Percentiles rank a stretch among this genome's conserved stretches.
Evolutionary conservation across 805 yeast genomes (phyloP).

Genomic region (Yarrowia sp.): DNA sequence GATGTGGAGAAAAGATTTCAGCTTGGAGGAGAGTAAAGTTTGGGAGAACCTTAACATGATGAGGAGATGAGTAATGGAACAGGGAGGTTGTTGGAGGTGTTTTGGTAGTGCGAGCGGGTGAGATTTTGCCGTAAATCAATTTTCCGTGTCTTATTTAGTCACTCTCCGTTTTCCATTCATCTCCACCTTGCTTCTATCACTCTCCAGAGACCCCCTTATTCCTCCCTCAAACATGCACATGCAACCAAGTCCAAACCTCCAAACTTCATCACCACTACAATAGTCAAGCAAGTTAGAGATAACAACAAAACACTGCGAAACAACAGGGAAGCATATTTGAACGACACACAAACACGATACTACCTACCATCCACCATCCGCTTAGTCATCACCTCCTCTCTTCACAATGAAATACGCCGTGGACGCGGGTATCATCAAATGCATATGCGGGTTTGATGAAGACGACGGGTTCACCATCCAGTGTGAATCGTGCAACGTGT

Average conservation of each 20-base stretch:
- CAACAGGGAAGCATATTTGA: no score
- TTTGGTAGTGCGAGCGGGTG: not conserved
- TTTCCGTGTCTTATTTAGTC: not conserved
- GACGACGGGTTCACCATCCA: slow-evolving; percentile 96
- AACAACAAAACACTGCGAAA: no score
- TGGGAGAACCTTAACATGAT: slow-evolving; percentile 1
- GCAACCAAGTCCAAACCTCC: slow-evolving; percentile 17
- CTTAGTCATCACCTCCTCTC: not conserved
- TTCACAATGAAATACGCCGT: slow-evolving; percentile 39
- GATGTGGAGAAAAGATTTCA: slow-evolving; percentile 26
- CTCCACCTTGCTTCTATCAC: no score
- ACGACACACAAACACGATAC: not conserved
- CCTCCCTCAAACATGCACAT: slow-evolving; percentile 1
- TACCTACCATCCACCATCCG: not conserved
- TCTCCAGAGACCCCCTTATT: not conserved
- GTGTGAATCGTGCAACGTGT: slow-evolving; percentile 87
- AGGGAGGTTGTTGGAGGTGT: not conserved
- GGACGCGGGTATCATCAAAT: slow-evolving; percentile 85
- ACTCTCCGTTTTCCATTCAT: not conserved
- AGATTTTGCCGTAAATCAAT: not conserved
- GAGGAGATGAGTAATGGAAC: not conserved
- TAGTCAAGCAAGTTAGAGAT: no score
- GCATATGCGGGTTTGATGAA: slow-evolving; percentile 85
- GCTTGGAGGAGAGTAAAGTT: not conserved
- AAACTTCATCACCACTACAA: slow-evolving; percentile 31